Evolutionary conservation across 495 filamentous ascomycete genomes (phyloP).

Genomic region (Tirmania nivea): DNA sequence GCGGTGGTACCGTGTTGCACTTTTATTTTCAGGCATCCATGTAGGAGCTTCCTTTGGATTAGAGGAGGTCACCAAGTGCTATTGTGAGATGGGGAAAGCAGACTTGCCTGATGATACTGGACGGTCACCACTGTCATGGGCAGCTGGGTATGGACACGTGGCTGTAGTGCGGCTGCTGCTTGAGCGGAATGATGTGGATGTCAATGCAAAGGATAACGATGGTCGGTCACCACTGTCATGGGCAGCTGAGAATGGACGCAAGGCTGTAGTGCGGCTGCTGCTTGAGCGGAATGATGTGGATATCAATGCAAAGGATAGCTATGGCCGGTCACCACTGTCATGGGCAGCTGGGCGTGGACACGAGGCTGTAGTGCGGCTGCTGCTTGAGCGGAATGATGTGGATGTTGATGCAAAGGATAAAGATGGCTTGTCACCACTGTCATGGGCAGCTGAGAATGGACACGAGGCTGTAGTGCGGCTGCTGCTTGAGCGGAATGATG

Average conservation of each 20-base stretch:
- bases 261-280: too few species aligned
- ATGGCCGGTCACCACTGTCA: constrained; percentile 2
- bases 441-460: too few species aligned
- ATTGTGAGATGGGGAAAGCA: constrained; percentile 15
- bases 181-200: constrained; percentile 4
- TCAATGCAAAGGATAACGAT: constrained; percentile 9
- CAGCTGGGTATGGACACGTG: constrained; percentile 12
- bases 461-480: too few species aligned
- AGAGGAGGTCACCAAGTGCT: too few species aligned
- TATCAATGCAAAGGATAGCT: constrained; percentile 1
- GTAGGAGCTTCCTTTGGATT: too few species aligned
- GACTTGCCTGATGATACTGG: constrained; percentile 19
- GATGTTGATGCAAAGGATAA: constrained; percentile 8
- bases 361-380: background rate
- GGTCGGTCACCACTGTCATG: constrained; percentile 15
- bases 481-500: too few species aligned
- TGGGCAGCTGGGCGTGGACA: constrained; percentile 7
- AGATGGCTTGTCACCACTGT: constrained; percentile 3
- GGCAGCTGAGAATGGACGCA: constrained; percentile 7
- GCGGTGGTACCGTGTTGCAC: too few species aligned
- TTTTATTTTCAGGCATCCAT: too few species aligned
- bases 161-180: constrained; percentile 11
- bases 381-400: constrained; percentile 3
- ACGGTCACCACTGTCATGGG: constrained; percentile 21
- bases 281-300: constrained; percentile 4